Conservation (phyloP, 805 yeast genomes). For the Ogataea angusta region DNA sequence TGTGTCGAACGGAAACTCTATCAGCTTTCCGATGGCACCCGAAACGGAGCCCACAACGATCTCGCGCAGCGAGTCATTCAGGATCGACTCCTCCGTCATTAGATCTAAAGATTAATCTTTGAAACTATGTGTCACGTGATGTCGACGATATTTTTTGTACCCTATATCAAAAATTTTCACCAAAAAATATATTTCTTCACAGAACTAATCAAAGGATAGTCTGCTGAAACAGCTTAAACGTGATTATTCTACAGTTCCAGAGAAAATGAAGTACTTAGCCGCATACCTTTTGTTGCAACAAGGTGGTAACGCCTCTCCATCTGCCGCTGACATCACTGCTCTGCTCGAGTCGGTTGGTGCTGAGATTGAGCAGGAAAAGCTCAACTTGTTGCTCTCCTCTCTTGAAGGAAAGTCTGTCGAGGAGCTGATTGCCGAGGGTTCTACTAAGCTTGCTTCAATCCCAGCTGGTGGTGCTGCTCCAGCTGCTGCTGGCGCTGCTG, state of each 20-base stretch:
- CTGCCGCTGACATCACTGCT: constrained; percentile 85
- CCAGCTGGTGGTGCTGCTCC: constrained; percentile 98
- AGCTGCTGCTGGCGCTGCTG: constrained; percentile 66
- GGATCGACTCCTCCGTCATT: constrained; percentile 11
- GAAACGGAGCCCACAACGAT: constrained; percentile 53
- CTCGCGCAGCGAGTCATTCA: constrained; percentile 36
- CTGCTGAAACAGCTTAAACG: constrained; percentile 72
- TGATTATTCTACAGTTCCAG: constrained; percentile 58
- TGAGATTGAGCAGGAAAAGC: constrained; percentile 88
- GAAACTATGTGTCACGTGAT: constrained; percentile 4
- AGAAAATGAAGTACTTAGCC: constrained; percentile 91
- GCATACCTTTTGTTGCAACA: constrained; percentile 97
- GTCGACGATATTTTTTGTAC: constrained; percentile 1
- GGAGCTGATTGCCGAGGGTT: constrained; percentile 92
- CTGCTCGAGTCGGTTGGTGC: constrained; percentile 93
- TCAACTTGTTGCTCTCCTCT: constrained; percentile 74
- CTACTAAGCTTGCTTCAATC: constrained; percentile 93
- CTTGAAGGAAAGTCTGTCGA: constrained; percentile 90
- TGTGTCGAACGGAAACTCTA: constrained; percentile 93
- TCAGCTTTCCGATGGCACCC: constrained; percentile 78
- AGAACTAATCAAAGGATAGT: constrained; percentile 63
- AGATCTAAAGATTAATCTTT: neutral
- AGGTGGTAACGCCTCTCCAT: constrained; percentile 94
- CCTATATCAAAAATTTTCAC: constrained; percentile 15
- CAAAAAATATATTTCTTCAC: constrained; percentile 3